Evolutionary conservation across 2,329 filamentous ascomycete genomes (phyloP).

Genomic region (Cladophialophora carrionii): DNA sequence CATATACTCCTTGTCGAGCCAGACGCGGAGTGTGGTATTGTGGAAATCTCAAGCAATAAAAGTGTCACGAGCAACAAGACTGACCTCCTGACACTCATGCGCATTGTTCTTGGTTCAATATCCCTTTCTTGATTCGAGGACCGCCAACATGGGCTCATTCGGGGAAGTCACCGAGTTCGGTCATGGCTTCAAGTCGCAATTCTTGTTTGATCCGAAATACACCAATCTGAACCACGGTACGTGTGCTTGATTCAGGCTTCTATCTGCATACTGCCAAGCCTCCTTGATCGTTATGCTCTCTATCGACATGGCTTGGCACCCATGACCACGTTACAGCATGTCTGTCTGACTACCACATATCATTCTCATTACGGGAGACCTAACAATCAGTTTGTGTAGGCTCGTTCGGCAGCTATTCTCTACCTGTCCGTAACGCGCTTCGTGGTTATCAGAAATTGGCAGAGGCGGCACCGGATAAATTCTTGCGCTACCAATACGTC

Average conservation of each 20-base stretch:
- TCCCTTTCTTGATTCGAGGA: constrained; percentile 1
- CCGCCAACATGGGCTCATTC: constrained; percentile 35
- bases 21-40: not conserved
- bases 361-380: not conserved
- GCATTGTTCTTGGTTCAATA: not conserved
- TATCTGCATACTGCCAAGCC: constrained; percentile 14
- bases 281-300: not conserved
- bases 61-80: constrained; percentile 1
- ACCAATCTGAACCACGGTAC: constrained; percentile 78
- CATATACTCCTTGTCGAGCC: not conserved
- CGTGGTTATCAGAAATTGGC: constrained; percentile 66
- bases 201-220: constrained; percentile 69
- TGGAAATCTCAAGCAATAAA: not conserved
- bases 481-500: constrained; percentile 71
- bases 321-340: not conserved
- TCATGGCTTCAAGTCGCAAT: constrained; percentile 63
- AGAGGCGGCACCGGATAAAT: constrained; percentile 73
- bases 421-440: constrained; percentile 61
- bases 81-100: constrained; percentile 11
- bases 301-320: not conserved
- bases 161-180: constrained; percentile 52
- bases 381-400: constrained; percentile 42
- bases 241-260: constrained; percentile 22
- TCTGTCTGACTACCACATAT: not conserved
- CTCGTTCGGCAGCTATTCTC: constrained; percentile 78